phyloP scores from a whole-genome alignment of 2,329 filamentous ascomycete genomes.

The Madurella mycetomatis region DNA sequence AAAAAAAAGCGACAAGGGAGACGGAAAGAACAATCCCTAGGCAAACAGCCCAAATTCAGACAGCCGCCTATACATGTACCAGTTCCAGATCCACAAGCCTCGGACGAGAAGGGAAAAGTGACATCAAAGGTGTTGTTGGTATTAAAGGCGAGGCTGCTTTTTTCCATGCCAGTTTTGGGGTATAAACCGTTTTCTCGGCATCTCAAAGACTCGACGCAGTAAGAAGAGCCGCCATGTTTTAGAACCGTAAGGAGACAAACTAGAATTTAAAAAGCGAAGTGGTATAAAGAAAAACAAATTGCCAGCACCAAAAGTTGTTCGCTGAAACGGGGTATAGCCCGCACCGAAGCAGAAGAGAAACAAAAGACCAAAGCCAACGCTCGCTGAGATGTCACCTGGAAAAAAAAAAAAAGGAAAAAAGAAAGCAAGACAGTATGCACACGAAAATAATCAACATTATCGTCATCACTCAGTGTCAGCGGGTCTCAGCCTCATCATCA shows the following conservation, averaged over 20 bases:
- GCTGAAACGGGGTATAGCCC: not conserved
- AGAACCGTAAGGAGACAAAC: conserved; percentile 11
- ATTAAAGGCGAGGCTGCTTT: conserved; percentile 17
- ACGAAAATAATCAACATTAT: conserved; percentile 11
- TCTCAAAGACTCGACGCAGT: conserved; percentile 8
- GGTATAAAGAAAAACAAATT: conserved; percentile 13
- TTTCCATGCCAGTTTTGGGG: conserved; percentile 29
- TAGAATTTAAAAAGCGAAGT: conserved; percentile 2
- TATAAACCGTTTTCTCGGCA: conserved; percentile 31
- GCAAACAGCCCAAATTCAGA: not conserved
- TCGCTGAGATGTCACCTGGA: conserved; percentile 17
- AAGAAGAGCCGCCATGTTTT: conserved; percentile 1
- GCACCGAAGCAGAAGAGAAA: conserved; percentile 22
- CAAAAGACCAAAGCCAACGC: conserved; percentile 23
- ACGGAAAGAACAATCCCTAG: not conserved
- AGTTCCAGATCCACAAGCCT: conserved; percentile 2
- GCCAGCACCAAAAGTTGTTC: not conserved
- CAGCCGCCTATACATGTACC: conserved; percentile 14
- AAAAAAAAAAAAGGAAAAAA: conserved; percentile 21
- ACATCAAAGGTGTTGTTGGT: not conserved
- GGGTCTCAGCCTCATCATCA: conserved; percentile 12
- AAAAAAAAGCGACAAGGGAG: not conserved
- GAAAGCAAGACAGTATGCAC: conserved; percentile 18
- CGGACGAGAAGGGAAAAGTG: conserved; percentile 2
- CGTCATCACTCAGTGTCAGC: conserved; percentile 5